Evolutionary conservation across 495 filamentous ascomycete species (phyloP), one percentile per base, ranked within the genome.

Genomic region (Parathielavia appendiculata): DNA sequence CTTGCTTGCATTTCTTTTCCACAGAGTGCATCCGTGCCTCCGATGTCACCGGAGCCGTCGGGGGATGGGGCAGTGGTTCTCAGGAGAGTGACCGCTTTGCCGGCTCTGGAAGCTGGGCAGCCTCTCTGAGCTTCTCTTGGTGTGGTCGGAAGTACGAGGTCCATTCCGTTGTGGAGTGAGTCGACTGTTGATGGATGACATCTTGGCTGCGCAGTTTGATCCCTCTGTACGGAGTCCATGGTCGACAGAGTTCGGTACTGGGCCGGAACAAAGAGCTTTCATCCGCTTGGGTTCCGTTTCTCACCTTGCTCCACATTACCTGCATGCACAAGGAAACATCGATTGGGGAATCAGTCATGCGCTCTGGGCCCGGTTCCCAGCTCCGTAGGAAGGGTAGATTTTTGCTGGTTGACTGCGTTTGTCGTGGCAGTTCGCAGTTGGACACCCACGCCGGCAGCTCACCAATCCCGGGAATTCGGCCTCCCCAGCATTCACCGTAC

Each of bases 391-490:
- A 20, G 16, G 43, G 43, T 35, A 12, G 48, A 49, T 43, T 12
- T 30, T 57, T 41, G 36, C 36, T 34, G 22, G 36, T 20, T n/a
- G 34, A 4, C 10, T 4, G 23, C 10, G 22, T 43, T 44, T 45
- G 47, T 57, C 55, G 55, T 57, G 55, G 55, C 55, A 38, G 47
- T 30, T 12, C 44, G 36, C 23, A 43, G 46, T 57, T 57, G 55
- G 55, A 32, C 22, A 38, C 23, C 16, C 19, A 20, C 8, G 1
- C 35, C 35, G 16, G 2, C 7, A 5, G 16, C 53, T 17, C 40
- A 46, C 41, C 23, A 2, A 30, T 45, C 53, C 40, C 32, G 17
- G 66, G 69, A 23, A 66, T 70, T 38, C 26, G 41, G 30, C 20
- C 12, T 9, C 20, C 47, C n/a, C 32, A 51, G 16, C 34, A 14